A percentile compares a stretch with the other conserved stretches of the same genome.
Evolutionary conservation across 371 early-diverging fungal genomes (phyloP).

Genomic region (Rhizopus arrhizus): DNA sequence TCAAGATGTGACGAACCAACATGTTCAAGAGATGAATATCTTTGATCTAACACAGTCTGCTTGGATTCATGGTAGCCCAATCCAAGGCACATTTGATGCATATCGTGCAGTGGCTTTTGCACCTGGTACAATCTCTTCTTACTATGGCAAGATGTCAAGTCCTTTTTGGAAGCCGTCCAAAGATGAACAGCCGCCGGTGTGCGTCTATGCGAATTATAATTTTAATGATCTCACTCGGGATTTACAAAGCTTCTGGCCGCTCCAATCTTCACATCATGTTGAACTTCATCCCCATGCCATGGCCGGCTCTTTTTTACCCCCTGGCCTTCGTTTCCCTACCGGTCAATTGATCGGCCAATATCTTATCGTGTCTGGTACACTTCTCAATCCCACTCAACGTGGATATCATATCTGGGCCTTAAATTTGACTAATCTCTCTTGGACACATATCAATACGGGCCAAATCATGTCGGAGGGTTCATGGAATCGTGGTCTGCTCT

Average conservation of each 20-base stretch:
- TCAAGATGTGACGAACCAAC: conserved; percentile 75
- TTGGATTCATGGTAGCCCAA: conserved; percentile 66
- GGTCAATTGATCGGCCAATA: conserved; percentile 69
- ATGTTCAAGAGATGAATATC: conserved; percentile 76
- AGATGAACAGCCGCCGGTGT: conserved; percentile 39
- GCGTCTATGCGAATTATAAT: conserved; percentile 80
- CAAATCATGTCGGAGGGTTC: conserved; percentile 65
- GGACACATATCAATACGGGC: conserved; percentile 73
- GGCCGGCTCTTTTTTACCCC: conserved; percentile 63
- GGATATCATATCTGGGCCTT: conserved; percentile 77
- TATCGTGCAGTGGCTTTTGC: conserved; percentile 70
- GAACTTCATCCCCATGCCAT: conserved; percentile 62
- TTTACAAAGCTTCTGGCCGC: conserved; percentile 63
- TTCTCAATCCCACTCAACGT: conserved; percentile 62
- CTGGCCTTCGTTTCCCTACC: conserved; percentile 80
- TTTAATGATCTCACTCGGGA: conserved; percentile 77
- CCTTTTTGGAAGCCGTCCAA: conserved; percentile 25
- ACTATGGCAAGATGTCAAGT: conserved; percentile 3
- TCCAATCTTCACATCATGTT: conserved; percentile 5
- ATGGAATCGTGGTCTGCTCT: conserved; percentile 81
- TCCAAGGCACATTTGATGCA: conserved; percentile 70
- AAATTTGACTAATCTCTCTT: conserved; percentile 61
- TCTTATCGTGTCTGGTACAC: conserved; percentile 75
- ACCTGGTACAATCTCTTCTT: conserved; percentile 14
- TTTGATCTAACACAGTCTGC: conserved; percentile 65